phyloP scores from a whole-genome alignment of 192 early-diverging fungal genomes.

The Rhizoclosmatium sp. region DNA sequence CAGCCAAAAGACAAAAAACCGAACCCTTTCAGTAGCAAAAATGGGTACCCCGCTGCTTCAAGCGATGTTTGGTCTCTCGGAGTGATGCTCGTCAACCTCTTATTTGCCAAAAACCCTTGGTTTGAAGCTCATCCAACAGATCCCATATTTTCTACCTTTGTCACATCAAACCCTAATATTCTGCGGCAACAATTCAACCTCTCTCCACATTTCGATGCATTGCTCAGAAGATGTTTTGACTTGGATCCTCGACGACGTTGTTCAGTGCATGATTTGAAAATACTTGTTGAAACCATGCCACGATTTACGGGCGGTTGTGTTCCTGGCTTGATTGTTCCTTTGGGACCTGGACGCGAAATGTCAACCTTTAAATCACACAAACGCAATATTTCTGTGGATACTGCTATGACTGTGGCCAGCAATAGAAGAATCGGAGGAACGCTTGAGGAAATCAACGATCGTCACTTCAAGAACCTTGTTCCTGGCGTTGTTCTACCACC shows the following conservation, averaged over 20 bases:
- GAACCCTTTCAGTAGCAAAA: slow-evolving; percentile 19
- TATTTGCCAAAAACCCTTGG: slow-evolving; percentile 87
- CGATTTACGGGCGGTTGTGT: slow-evolving; percentile 36
- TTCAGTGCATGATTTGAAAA: slow-evolving; percentile 36
- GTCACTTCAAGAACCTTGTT: neutral
- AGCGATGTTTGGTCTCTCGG: slow-evolving; percentile 84
- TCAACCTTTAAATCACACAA: neutral
- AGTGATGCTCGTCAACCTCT: slow-evolving; percentile 77
- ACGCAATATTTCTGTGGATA: neutral
- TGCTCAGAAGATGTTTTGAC: slow-evolving; percentile 76
- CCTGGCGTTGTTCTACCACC: slow-evolving; percentile 17
- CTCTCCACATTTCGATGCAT: slow-evolving; percentile 69
- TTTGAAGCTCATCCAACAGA: slow-evolving; percentile 62
- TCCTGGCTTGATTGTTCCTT: slow-evolving; percentile 30
- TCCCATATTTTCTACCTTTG: slow-evolving; percentile 73
- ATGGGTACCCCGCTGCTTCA: slow-evolving; percentile 62
- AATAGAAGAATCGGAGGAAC: neutral
- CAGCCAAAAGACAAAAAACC: slow-evolving; percentile 10
- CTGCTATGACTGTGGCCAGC: neutral
- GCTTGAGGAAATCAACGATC: neutral
- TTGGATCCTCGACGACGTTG: slow-evolving; percentile 56
- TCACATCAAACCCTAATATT: slow-evolving; percentile 39
- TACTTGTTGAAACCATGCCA: slow-evolving; percentile 36
- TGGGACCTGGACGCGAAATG: slow-evolving; percentile 13
- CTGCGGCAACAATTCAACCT: slow-evolving; percentile 57